Evolutionary conservation across 2,329 filamentous ascomycete genomes (phyloP).

Genomic region (Cadophora malorum): DNA sequence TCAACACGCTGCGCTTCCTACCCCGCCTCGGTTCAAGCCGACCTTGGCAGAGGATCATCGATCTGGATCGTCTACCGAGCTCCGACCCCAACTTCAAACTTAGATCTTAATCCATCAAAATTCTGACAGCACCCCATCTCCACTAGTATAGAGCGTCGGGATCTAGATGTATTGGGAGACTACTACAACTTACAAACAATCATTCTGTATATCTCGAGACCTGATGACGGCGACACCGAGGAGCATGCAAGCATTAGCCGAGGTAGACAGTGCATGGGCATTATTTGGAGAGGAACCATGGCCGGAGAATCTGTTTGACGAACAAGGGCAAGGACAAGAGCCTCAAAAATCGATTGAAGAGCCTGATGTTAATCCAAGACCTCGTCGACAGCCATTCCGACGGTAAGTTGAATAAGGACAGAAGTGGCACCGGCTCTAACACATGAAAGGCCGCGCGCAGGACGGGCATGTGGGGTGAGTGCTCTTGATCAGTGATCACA

Average conservation of each 20-base stretch:
- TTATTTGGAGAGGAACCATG: background rate
- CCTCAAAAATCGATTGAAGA: background rate
- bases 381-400: constrained; percentile 5
- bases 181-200: background rate
- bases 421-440: background rate
- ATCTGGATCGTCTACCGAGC: background rate
- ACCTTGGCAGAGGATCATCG: constrained; percentile 9
- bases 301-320: background rate
- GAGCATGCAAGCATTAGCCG: background rate
- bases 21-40: constrained; percentile 12
- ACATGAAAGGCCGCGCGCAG: background rate
- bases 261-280: background rate
- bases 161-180: background rate
- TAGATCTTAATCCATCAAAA: constrained; percentile 3
- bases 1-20: background rate
- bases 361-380: background rate
- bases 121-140: background rate
- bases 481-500: background rate
- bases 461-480: constrained; percentile 9
- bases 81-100: background rate
- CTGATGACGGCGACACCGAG: background rate
- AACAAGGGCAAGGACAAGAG: background rate
- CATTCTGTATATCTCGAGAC: background rate
- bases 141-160: background rate
- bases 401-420: background rate